Evolutionary conservation across 495 filamentous ascomycete species (phyloP), one percentile per base, ranked within the genome.

Genomic region (Neurospora sp.): DNA sequence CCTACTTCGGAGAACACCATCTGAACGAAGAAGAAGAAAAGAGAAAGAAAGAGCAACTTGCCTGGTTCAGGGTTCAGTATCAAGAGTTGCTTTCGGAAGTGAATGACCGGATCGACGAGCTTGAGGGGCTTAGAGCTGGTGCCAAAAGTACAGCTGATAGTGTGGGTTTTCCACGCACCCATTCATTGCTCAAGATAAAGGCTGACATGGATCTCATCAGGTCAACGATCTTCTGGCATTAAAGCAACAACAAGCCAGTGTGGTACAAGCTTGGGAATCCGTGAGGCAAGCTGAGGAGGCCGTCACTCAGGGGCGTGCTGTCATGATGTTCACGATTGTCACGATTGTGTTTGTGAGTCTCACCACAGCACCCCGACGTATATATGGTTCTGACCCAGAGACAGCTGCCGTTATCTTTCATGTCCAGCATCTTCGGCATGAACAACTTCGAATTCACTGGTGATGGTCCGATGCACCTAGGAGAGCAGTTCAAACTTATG

Each of bases 321-420:
- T 91, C 41, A 89, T 91, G 88, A 83, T 90, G 0, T 91, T 91
- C 72, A 91, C 89, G 0, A 83, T 90, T 18, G 85, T 90, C 74
- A 90, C 88, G 3, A 89, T 90, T 48, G 84, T 90, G 5, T 86
- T 86, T 71, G 81, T 85, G 71, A 77, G n/a, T n/a, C n/a, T n/a
- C n/a, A n/a, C n/a, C n/a, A n/a, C n/a, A n/a, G n/a, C n/a, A n/a
- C n/a, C n/a, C n/a, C n/a, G n/a, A n/a, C n/a, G n/a, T n/a, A n/a
- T n/a, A n/a, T n/a, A n/a, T n/a, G n/a, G n/a, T n/a, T n/a, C n/a
- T n/a, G n/a, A n/a, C n/a, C n/a, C n/a, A n/a, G n/a, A n/a, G n/a
- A n/a, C n/a, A n/a, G 81, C 72, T 81, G 12, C 81, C 82, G 0
- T 69, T 83, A 1, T 81, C 80, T 1, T 83, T 83, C 72, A 77